Conservation (phyloP, 176 grass and related monocot genomes). For the Oryza officinalis region DNA sequence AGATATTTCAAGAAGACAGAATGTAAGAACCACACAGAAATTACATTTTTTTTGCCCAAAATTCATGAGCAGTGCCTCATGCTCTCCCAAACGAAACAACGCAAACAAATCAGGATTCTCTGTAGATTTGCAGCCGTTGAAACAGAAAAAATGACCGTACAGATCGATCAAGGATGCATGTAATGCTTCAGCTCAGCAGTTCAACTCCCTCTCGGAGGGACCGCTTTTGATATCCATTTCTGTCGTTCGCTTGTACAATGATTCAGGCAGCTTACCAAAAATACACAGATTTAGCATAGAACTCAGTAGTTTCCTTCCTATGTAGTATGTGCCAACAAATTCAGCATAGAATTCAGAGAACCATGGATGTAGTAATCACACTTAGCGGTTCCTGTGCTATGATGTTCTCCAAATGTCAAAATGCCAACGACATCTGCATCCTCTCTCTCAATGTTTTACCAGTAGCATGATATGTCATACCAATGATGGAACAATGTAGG, state of each 20-base stretch:
- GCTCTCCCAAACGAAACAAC: background rate
- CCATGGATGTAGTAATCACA: slow-evolving; percentile 8
- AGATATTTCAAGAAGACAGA: background rate
- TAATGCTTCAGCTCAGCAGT: background rate
- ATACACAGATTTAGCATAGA: background rate
- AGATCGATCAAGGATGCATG: background rate
- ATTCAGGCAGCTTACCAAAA: background rate
- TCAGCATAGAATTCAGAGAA: background rate
- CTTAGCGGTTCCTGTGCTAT: background rate
- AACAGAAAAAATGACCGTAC: background rate
- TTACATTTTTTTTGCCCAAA: background rate
- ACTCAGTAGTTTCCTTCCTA: background rate
- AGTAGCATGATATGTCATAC: background rate
- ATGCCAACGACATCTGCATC: background rate
- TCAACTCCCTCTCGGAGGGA: background rate
- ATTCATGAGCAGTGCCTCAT: background rate
- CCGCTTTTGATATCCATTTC: background rate
- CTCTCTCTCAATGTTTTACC: background rate
- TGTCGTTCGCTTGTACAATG: background rate
- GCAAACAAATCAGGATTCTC: background rate
- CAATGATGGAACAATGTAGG: background rate
- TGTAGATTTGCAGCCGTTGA: background rate
- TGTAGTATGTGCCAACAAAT: slow-evolving; percentile 14
- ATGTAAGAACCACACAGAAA: background rate
- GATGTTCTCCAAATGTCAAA: slow-evolving; percentile 5